These are phyloP conservation scores for Cyclotella cryptica DNA, from an alignment of 108 stramenopile species.

Conservation along the genomic window DNA sequence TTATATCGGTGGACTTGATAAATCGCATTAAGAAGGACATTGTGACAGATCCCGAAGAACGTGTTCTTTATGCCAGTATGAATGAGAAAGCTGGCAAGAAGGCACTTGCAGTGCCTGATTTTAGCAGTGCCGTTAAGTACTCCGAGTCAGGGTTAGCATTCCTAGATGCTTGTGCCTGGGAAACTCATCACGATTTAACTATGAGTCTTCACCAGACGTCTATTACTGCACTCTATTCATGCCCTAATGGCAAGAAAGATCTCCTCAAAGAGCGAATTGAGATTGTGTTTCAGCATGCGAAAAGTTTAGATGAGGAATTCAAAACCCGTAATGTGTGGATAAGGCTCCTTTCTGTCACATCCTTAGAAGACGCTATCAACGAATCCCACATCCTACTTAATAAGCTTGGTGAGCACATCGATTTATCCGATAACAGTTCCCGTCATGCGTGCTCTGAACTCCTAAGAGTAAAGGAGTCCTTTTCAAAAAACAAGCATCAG, in stretches of 20 bases:
- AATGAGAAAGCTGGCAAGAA: slow-evolving; percentile 27
- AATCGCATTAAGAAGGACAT: slow-evolving; percentile 25
- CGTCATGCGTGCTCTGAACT: slow-evolving; percentile 19
- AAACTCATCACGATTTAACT: slow-evolving; percentile 33
- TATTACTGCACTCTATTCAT: slow-evolving; percentile 20
- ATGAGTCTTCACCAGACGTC: slow-evolving; percentile 26
- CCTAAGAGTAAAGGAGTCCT: slow-evolving; percentile 10
- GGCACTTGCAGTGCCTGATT: slow-evolving; percentile 33
- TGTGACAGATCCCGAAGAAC: background rate
- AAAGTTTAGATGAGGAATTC: slow-evolving; percentile 28
- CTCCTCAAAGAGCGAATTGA: slow-evolving; percentile 16
- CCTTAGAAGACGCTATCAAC: slow-evolving; percentile 21
- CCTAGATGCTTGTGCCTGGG: slow-evolving; percentile 35
- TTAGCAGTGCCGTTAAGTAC: slow-evolving; percentile 26
- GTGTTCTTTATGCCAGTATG: slow-evolving; percentile 18
- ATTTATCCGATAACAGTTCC: slow-evolving; percentile 20
- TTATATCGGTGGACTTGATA: slow-evolving; percentile 30
- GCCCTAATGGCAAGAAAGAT: background rate
- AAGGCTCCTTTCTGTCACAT: slow-evolving; percentile 1
- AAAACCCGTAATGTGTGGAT: slow-evolving; percentile 30
- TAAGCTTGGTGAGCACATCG: slow-evolving; percentile 30
- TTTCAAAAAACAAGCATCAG: slow-evolving; percentile 9
- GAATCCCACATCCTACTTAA: slow-evolving; percentile 22
- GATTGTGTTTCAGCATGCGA: slow-evolving; percentile 26
- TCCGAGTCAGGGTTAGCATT: slow-evolving; percentile 28